Evolutionary conservation across 1,139 yeast species (phyloP).

Genomic region (Kluyveromyces sp.): DNA sequence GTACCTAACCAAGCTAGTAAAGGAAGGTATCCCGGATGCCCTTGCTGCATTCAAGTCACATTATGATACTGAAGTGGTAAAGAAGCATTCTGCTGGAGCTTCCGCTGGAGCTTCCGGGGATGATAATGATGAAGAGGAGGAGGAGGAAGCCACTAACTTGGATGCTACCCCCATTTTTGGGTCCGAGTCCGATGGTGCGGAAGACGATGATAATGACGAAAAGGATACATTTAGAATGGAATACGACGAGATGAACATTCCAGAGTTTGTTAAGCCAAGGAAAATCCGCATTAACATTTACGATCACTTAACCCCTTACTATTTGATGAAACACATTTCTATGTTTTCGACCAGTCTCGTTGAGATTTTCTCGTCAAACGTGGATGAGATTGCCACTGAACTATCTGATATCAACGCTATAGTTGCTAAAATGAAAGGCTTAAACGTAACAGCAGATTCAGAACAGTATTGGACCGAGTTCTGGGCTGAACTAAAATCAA

Average conservation of each 20-base stretch:
- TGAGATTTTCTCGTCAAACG: constrained; percentile 13
- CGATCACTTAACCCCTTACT: constrained; percentile 10
- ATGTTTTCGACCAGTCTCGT: constrained; percentile 11
- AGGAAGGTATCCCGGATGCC: constrained; percentile 63
- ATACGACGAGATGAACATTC: constrained; percentile 21
- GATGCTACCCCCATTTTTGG: constrained; percentile 4
- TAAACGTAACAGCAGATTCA: constrained; percentile 15
- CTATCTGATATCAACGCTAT: constrained; percentile 22
- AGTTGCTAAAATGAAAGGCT: constrained; percentile 12
- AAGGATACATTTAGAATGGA: constrained; percentile 27
- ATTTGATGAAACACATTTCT: constrained; percentile 10
- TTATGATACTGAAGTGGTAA: constrained; percentile 6
- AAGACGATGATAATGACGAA: constrained; percentile 24
- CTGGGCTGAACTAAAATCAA: constrained; percentile 40
- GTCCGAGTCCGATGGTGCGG: constrained; percentile 12
- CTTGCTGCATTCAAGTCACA: constrained; percentile 9
- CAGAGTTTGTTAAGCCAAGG: constrained; percentile 20
- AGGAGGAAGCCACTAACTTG: not conserved
- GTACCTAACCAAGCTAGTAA: constrained; percentile 46
- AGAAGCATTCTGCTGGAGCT: constrained; percentile 11
- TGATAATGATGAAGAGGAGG: constrained; percentile 19
- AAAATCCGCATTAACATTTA: constrained; percentile 17
- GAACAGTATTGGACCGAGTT: constrained; percentile 38
- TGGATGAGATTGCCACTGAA: constrained; percentile 23
- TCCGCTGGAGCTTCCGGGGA: constrained; percentile 11